Conservation (phyloP, 352 stramenopile genomes). For the Phytophthora brassicae region DNA sequence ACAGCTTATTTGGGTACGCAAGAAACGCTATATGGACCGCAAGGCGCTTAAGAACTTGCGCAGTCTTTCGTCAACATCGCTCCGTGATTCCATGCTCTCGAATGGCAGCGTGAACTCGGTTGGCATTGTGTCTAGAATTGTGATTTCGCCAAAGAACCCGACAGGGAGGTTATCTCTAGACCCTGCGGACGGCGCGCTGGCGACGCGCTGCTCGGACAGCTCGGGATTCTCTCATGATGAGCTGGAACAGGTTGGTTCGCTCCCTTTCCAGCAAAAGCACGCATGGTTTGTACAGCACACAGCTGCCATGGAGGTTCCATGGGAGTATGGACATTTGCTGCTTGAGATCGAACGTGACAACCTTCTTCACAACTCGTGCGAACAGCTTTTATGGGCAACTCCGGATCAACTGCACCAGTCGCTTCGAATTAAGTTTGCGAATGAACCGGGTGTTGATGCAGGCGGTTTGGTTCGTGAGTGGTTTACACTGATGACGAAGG, state of each 20-base stretch:
- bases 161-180: conserved; percentile 78
- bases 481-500: conserved; percentile 90
- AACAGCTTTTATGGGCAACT: conserved; percentile 84
- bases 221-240: conserved; percentile 74
- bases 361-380: conserved; percentile 88
- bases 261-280: conserved; percentile 88
- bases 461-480: conserved; percentile 90
- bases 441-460: conserved; percentile 90
- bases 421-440: conserved; percentile 89
- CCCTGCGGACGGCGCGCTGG: conserved; percentile 55
- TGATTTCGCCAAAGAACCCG: conserved; percentile 74
- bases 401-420: conserved; percentile 85
- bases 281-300: conserved; percentile 89
- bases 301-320: conserved; percentile 81
- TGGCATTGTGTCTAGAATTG: conserved; percentile 72
- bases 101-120: conserved; percentile 62
- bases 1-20: conserved; percentile 81
- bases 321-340: conserved; percentile 85
- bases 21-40: conserved; percentile 76
- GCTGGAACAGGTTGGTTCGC: conserved; percentile 59
- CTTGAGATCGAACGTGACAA: conserved; percentile 88
- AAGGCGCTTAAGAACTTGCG: conserved; percentile 67
- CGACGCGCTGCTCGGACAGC: conserved; percentile 57
- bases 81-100: conserved; percentile 73
- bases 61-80: conserved; percentile 56